These are phyloP conservation scores for Senecio squalidus DNA, from an alignment of 140 eudicot genomes.

Conservation along the genomic window DNA sequence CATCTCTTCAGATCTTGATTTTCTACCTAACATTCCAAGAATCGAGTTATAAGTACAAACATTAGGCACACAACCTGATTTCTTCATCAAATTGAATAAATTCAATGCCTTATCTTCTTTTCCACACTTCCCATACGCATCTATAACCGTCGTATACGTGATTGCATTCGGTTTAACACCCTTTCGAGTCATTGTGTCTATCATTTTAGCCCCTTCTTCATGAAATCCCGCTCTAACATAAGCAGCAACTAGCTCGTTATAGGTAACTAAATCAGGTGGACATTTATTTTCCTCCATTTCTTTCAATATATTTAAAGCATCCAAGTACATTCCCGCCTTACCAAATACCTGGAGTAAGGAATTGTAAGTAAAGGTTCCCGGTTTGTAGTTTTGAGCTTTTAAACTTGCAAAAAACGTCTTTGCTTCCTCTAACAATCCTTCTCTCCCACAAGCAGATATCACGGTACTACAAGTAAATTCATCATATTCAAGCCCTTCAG, in stretches of 20 bases:
- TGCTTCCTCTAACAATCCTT: slow-evolving; percentile 92
- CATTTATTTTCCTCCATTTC: slow-evolving; percentile 91
- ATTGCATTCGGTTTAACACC: slow-evolving; percentile 81
- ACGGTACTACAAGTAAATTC: slow-evolving; percentile 97
- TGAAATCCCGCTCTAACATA: slow-evolving; percentile 87
- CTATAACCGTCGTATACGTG: slow-evolving; percentile 82
- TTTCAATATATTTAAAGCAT: slow-evolving; percentile 67
- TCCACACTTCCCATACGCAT: slow-evolving; percentile 83
- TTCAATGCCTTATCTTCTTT: slow-evolving; percentile 70
- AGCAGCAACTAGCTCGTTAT: slow-evolving; percentile 90
- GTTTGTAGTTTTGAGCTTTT: slow-evolving; percentile 55
- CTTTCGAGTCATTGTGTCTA: slow-evolving; percentile 65
- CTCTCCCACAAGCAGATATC: slow-evolving; percentile 93
- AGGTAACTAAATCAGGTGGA: slow-evolving; percentile 77
- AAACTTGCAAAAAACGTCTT: slow-evolving; percentile 58
- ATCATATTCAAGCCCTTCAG: slow-evolving; percentile 68
- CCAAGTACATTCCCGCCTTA: slow-evolving; percentile 70
- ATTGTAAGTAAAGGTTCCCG: slow-evolving; percentile 82
- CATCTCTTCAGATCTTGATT: slow-evolving; percentile 72
- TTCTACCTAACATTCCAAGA: slow-evolving; percentile 82
- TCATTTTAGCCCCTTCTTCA: slow-evolving; percentile 81
- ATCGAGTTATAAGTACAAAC: slow-evolving; percentile 78
- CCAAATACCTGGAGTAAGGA: slow-evolving; percentile 87
- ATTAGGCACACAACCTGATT: slow-evolving; percentile 85
- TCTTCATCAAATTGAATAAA: slow-evolving; percentile 66